Evolutionary conservation across 2,329 filamentous ascomycete species (phyloP).

Genomic region (Fragosphaeria purpurea): DNA sequence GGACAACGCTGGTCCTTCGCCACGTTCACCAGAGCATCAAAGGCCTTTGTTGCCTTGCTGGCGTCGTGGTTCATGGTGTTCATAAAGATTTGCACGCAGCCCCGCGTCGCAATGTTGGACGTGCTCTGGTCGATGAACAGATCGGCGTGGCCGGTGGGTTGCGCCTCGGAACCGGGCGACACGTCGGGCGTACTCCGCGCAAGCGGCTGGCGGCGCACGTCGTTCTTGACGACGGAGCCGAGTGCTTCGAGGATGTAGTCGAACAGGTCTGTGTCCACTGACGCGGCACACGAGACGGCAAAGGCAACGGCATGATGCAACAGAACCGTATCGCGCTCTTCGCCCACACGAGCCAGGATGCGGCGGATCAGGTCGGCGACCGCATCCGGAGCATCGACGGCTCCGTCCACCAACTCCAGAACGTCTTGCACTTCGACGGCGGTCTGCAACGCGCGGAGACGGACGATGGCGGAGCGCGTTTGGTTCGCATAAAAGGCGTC

Average conservation of each 20-base stretch:
- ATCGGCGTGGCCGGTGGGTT: conserved; percentile 18
- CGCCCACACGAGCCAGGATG: conserved; percentile 49
- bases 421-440: conserved; percentile 51
- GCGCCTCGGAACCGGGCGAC: conserved; percentile 15
- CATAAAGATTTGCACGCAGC: conserved; percentile 68
- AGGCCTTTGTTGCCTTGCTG: conserved; percentile 53
- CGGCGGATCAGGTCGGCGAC: conserved; percentile 50
- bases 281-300: conserved; percentile 53
- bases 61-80: conserved; percentile 55
- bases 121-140: conserved; percentile 36
- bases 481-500: conserved; percentile 54
- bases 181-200: not conserved
- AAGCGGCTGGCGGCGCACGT: conserved; percentile 33
- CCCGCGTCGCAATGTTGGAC: conserved; percentile 61
- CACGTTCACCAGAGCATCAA: conserved; percentile 53
- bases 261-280: conserved; percentile 49
- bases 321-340: conserved; percentile 55
- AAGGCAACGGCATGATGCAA: conserved; percentile 56
- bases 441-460: conserved; percentile 51
- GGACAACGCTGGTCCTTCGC: conserved; percentile 50
- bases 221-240: conserved; percentile 37
- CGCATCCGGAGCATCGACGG: conserved; percentile 41
- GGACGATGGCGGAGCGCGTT: conserved; percentile 49
- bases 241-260: conserved; percentile 45
- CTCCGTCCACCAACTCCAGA: conserved; percentile 41